Evolutionary conservation across 129 eudicot genomes (phyloP).

Genomic region (Escallonia herrerae): DNA sequence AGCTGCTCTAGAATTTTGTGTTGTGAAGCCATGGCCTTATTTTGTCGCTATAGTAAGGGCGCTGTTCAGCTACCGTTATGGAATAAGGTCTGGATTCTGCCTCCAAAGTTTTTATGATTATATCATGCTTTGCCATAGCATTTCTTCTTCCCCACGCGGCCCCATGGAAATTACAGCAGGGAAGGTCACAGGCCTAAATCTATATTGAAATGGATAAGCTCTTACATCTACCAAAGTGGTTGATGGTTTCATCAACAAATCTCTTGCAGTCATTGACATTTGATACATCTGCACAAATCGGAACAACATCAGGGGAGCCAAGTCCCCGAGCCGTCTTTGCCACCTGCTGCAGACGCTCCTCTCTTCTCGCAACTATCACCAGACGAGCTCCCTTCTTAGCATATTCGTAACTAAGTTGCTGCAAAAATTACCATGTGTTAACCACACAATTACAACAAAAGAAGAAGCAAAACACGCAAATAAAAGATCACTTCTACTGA

Average conservation of each 20-base stretch:
- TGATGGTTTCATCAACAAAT: constrained; percentile 26
- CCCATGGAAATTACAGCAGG: not conserved
- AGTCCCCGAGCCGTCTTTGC: constrained; percentile 31
- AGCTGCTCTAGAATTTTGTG: too few relatives aligned
- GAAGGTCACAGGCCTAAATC: not conserved
- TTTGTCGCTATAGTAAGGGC: too few relatives aligned
- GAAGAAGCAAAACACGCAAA: too few relatives aligned
- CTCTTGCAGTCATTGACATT: constrained; percentile 28
- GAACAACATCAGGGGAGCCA: constrained; percentile 42
- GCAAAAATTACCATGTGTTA: not conserved
- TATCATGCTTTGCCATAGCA: not conserved
- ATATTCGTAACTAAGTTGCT: constrained; percentile 41
- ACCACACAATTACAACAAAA: not conserved
- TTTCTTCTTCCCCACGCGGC: too few relatives aligned
- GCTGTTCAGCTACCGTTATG: too few relatives aligned
- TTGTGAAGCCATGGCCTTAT: too few relatives aligned
- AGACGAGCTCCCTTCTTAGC: constrained; percentile 36
- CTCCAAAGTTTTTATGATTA: too few relatives aligned
- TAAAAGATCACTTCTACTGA: not conserved
- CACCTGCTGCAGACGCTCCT: constrained; percentile 33
- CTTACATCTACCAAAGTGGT: constrained; percentile 31
- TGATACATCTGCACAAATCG: constrained; percentile 39
- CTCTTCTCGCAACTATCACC: constrained; percentile 27
- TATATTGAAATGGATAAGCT: not conserved
- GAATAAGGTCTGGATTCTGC: too few relatives aligned